Conservation (phyloP, 1,284 basidiomycete species). For the Coniferiporia sulphurascens region DNA sequence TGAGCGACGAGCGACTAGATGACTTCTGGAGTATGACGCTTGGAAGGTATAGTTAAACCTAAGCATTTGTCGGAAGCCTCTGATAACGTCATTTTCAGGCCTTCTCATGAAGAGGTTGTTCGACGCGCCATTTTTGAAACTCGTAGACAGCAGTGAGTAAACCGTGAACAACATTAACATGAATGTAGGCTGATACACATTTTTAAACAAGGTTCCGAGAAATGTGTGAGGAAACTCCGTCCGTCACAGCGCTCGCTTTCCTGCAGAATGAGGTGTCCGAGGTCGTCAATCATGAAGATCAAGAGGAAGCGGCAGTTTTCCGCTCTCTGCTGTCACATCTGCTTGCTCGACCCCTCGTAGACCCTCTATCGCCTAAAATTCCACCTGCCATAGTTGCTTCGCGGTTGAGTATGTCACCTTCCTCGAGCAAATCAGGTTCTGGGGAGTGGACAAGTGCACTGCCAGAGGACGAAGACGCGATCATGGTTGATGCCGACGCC, state of each 20-base stretch:
- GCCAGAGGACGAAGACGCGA: conserved; percentile 33
- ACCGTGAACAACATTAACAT: background rate
- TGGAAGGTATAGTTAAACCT: conserved; percentile 42
- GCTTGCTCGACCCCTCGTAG: conserved; percentile 34
- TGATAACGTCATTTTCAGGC: conserved; percentile 34
- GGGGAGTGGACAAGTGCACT: conserved; percentile 17
- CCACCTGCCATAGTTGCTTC: background rate
- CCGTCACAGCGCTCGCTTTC: conserved; percentile 66
- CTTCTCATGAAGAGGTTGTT: conserved; percentile 52
- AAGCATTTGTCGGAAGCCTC: background rate
- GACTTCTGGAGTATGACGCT: conserved; percentile 75
- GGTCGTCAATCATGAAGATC: conserved; percentile 63
- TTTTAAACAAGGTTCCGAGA: conserved; percentile 60
- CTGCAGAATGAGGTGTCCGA: conserved; percentile 63
- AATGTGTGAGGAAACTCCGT: conserved; percentile 61
- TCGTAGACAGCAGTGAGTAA: conserved; percentile 61
- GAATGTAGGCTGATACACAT: background rate
- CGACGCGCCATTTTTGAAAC: conserved; percentile 55
- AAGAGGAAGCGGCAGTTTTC: conserved; percentile 57
- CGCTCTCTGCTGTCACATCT: conserved; percentile 64
- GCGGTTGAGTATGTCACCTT: conserved; percentile 11
- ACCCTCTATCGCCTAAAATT: background rate
- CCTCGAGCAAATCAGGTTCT: conserved; percentile 16
- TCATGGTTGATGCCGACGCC: conserved; percentile 27
- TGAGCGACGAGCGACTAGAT: conserved; percentile 49